Conservation (phyloP, 2,329 filamentous ascomycete genomes). For the Thielaviopsis cerberus region DNA sequence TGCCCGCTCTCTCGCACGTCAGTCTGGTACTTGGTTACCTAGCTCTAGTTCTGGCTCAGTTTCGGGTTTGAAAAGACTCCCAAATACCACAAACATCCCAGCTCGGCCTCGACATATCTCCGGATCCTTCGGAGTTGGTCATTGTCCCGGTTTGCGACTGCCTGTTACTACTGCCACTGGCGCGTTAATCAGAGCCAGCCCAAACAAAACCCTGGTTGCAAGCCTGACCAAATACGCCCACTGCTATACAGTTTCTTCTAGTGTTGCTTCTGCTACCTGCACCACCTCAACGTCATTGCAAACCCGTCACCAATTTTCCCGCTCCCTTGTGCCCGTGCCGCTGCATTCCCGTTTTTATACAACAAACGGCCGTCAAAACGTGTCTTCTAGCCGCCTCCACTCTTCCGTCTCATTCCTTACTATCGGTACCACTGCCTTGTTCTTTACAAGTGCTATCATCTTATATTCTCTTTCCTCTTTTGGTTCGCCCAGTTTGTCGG, state of each 20-base stretch:
- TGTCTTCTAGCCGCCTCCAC: constrained; percentile 1
- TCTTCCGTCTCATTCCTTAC: constrained; percentile 3
- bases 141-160: neutral
- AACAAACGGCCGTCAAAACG: neutral
- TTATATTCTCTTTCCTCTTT: neutral
- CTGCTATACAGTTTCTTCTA: neutral
- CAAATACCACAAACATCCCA: neutral
- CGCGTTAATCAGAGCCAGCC: neutral
- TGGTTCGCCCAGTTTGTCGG: neutral
- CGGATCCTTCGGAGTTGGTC: neutral
- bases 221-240: neutral
- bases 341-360: neutral
- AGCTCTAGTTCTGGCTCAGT: neutral
- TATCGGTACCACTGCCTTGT: neutral
- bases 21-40: neutral
- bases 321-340: neutral
- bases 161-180: neutral
- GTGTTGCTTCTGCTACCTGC: neutral
- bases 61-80: neutral
- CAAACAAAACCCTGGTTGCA: neutral
- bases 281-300: neutral
- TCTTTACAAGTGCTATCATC: neutral
- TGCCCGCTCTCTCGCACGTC: neutral
- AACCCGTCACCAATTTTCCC: neutral
- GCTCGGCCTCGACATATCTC: neutral